A percentile compares a stretch with the other conserved stretches of the same genome.
Evolutionary conservation across 176 grass and related monocot genomes (phyloP).

Genomic region (Alloteropsis semialata): DNA sequence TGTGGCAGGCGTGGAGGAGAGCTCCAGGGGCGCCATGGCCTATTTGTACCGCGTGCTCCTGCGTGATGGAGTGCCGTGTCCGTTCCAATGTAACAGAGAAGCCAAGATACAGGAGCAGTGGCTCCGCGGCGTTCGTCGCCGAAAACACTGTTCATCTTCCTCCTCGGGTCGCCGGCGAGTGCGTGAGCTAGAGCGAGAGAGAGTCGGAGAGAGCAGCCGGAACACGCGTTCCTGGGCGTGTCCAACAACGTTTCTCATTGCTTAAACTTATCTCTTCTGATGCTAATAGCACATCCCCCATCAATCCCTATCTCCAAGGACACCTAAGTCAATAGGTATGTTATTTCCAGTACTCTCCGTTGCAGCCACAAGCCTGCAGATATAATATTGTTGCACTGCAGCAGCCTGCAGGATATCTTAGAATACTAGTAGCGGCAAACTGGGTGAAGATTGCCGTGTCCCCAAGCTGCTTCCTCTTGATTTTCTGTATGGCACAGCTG

Average conservation of each 20-base stretch:
- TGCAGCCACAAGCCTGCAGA: constrained; percentile 2
- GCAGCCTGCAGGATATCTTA: neutral
- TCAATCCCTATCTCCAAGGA: neutral
- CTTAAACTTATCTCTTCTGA: neutral
- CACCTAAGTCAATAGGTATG: neutral
- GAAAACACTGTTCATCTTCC: too few species aligned
- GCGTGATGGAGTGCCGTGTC: too few species aligned
- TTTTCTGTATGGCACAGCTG: neutral
- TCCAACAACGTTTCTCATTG: neutral
- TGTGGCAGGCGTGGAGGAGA: too few species aligned
- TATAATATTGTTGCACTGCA: constrained; percentile 8
- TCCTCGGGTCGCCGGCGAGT: too few species aligned
- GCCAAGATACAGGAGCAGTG: too few species aligned
- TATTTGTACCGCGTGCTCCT: too few species aligned
- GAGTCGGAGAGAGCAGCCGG: too few species aligned
- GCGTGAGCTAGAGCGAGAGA: too few species aligned
- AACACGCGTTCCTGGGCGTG: too few species aligned
- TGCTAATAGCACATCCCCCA: neutral
- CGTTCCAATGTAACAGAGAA: too few species aligned
- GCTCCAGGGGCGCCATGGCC: too few species aligned
- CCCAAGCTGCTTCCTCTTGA: neutral
- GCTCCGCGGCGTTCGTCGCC: too few species aligned
- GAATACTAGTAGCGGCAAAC: neutral
- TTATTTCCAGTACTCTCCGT: neutral
- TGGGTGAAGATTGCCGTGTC: neutral